phyloP scores from a whole-genome alignment of 768 basidiomycete species.

The Dentipellis fragilis region DNA sequence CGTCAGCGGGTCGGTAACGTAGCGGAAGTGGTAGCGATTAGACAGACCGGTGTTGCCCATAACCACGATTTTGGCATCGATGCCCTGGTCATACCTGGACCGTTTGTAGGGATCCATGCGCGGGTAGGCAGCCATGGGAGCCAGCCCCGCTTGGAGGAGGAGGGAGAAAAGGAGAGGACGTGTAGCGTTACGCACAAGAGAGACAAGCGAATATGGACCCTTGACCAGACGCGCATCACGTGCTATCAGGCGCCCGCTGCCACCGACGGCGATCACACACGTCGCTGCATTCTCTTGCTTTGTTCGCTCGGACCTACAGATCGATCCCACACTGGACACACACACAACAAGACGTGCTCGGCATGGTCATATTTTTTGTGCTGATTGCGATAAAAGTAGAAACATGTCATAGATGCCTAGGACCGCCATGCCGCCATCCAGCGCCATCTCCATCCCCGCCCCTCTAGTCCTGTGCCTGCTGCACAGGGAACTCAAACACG shows the following conservation, averaged over 20 bases:
- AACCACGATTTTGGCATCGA: conserved; percentile 93
- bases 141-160: conserved; percentile 25
- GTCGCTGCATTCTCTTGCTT: neutral
- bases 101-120: conserved; percentile 56
- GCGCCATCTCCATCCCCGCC: neutral
- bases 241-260: neutral
- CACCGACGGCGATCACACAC: neutral
- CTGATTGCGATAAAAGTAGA: conserved; percentile 20
- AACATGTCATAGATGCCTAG: conserved; percentile 17
- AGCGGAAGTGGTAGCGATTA: neutral
- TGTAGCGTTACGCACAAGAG: conserved; percentile 19
- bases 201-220: conserved; percentile 14
- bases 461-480: conserved; percentile 48
- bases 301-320: neutral
- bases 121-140: conserved; percentile 46
- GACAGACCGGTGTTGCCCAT: conserved; percentile 70
- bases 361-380: conserved; percentile 5
- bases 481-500: conserved; percentile 84
- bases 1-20: neutral
- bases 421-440: conserved; percentile 11
- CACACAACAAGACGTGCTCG: neutral
- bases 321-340: neutral
- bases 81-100: conserved; percentile 68
- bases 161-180: conserved; percentile 25
- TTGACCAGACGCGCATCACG: neutral